Conservation (phyloP, 1,284 basidiomycete species). For the Boletus nobilissimus region DNA sequence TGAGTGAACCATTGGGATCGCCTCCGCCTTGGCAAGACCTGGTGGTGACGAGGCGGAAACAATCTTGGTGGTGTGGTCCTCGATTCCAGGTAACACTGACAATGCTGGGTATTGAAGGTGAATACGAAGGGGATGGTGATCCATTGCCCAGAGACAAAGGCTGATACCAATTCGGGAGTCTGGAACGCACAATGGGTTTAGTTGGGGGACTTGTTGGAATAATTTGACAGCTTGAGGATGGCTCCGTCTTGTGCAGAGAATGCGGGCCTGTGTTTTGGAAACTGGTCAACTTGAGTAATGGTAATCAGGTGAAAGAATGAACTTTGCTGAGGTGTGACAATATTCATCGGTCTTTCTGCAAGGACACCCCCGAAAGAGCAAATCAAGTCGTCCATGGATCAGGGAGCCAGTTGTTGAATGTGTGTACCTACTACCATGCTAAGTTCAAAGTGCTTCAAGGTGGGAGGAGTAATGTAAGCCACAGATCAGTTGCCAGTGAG, state of each 20-base stretch:
- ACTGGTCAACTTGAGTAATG: neutral
- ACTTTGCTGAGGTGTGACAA: slow-evolving; percentile 86
- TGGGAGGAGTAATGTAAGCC: too few relatives aligned
- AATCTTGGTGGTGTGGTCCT: slow-evolving; percentile 59
- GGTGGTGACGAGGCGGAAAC: slow-evolving; percentile 54
- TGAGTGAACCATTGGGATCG: slow-evolving; percentile 44
- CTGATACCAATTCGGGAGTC: slow-evolving; percentile 95
- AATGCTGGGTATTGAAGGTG: too few relatives aligned
- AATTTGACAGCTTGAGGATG: slow-evolving; percentile 81
- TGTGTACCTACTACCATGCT: slow-evolving; percentile 59
- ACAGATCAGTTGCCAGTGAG: too few relatives aligned
- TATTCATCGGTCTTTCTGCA: slow-evolving; percentile 79
- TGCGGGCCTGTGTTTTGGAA: slow-evolving; percentile 67
- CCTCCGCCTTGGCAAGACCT: slow-evolving; percentile 44
- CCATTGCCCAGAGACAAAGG: slow-evolving; percentile 89
- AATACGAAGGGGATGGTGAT: too few relatives aligned
- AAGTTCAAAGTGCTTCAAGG: too few relatives aligned
- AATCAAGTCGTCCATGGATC: slow-evolving; percentile 81
- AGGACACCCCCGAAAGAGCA: slow-evolving; percentile 87
- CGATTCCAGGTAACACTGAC: too few relatives aligned
- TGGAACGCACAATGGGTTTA: slow-evolving; percentile 81
- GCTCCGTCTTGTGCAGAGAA: slow-evolving; percentile 82
- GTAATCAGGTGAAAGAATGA: neutral
- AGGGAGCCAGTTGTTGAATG: slow-evolving; percentile 82
- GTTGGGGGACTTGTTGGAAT: slow-evolving; percentile 85